Percentiles rank a stretch among this genome's conserved stretches.
Conservation (phyloP, 148 eudicot species). For the Euryodendron excelsum region DNA sequence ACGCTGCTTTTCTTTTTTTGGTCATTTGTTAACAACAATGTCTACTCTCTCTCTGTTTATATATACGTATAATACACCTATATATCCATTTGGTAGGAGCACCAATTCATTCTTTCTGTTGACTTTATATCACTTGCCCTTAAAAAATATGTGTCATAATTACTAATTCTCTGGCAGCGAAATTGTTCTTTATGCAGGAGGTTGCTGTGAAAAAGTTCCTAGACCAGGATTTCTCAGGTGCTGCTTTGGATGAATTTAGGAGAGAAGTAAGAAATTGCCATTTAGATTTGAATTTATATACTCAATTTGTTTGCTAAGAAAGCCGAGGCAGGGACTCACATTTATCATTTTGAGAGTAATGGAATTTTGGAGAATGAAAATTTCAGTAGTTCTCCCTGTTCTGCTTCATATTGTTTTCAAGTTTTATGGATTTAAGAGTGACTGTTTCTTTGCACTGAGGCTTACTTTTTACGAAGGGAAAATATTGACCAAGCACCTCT, state of each 20-base stretch:
- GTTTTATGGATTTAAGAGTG: not conserved
- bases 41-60: not conserved
- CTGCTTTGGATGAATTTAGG: slow-evolving; percentile 92
- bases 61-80: not conserved
- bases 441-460: not conserved
- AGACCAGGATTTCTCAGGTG: slow-evolving; percentile 99
- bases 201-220: slow-evolving; percentile 99
- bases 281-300: not conserved
- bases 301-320: slow-evolving; percentile 6
- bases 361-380: not conserved
- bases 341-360: not conserved
- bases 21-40: not conserved
- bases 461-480: not conserved
- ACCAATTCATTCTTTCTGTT: not conserved
- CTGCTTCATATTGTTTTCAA: not conserved
- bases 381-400: not conserved
- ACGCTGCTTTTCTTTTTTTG: not conserved
- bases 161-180: slow-evolving; percentile 13
- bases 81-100: not conserved
- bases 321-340: not conserved
- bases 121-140: not conserved
- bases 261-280: slow-evolving; percentile 66
- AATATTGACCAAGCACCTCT: slow-evolving; percentile 14
- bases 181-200: slow-evolving; percentile 57
- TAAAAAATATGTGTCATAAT: not conserved